A percentile compares a stretch with the other conserved stretches of the same genome.
phyloP scores from a whole-genome alignment of 2,329 filamentous ascomycete species.

The Aspergillus sojae region DNA sequence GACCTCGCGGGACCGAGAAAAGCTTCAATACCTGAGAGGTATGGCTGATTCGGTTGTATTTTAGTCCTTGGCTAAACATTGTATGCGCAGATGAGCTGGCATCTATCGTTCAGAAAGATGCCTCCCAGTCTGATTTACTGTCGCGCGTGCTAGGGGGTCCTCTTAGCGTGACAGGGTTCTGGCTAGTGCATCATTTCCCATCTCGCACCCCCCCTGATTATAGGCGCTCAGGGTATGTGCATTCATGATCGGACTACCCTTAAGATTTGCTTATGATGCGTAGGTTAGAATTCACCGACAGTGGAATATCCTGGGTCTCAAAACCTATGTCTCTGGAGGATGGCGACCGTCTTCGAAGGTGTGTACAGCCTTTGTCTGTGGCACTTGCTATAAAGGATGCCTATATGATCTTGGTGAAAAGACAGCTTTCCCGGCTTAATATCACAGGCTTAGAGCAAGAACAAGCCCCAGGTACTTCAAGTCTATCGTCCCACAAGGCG shows the following conservation, averaged over 20 bases:
- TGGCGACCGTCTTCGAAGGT: slow-evolving; percentile 33
- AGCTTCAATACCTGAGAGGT: slow-evolving; percentile 53
- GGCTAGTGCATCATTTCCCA: slow-evolving; percentile 66
- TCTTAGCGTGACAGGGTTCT: slow-evolving; percentile 55
- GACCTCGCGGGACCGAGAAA: slow-evolving; percentile 57
- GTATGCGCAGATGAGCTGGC: slow-evolving; percentile 50
- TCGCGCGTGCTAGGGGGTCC: slow-evolving; percentile 50
- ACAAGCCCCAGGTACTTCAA: slow-evolving; percentile 17
- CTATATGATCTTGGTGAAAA: slow-evolving; percentile 32
- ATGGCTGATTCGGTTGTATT: slow-evolving; percentile 20
- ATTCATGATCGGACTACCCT: neutral
- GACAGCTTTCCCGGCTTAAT: slow-evolving; percentile 31
- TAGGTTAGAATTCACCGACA: slow-evolving; percentile 33
- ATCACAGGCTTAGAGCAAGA: slow-evolving; percentile 14
- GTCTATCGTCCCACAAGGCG: slow-evolving; percentile 15
- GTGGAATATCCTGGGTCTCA: slow-evolving; percentile 30
- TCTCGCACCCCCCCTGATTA: slow-evolving; percentile 61
- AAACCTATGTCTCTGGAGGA: slow-evolving; percentile 32
- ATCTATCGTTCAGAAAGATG: slow-evolving; percentile 45
- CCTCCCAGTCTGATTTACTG: slow-evolving; percentile 50
- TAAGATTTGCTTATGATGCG: slow-evolving; percentile 13
- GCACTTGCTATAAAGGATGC: slow-evolving; percentile 38
- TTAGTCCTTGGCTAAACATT: slow-evolving; percentile 7
- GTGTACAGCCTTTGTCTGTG: slow-evolving; percentile 35
- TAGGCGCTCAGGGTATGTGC: slow-evolving; percentile 60